Conservation (phyloP, 2,329 filamentous ascomycete species). For the Cordyceps cicadae region DNA sequence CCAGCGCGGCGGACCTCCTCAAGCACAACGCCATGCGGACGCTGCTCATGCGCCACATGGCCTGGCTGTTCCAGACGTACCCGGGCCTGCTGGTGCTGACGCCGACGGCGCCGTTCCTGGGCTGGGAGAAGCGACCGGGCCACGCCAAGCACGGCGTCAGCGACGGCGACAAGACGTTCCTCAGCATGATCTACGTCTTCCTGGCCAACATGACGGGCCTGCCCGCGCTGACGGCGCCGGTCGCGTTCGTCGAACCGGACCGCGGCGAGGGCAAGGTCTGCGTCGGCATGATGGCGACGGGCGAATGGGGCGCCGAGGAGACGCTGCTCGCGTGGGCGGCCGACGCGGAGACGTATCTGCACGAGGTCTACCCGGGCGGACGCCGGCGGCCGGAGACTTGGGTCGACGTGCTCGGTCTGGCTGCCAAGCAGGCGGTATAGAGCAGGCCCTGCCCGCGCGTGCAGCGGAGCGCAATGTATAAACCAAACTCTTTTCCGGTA, state of each 20-base stretch:
- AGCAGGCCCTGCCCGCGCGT: neutral
- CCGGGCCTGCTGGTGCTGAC: conserved; percentile 72
- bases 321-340: conserved; percentile 51
- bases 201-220: conserved; percentile 75
- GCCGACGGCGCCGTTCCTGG: conserved; percentile 66
- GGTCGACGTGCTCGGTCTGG: conserved; percentile 44
- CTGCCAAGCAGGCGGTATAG: neutral
- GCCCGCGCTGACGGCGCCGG: conserved; percentile 65
- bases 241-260: conserved; percentile 58
- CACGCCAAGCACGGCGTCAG: conserved; percentile 64
- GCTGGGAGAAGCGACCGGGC: conserved; percentile 56
- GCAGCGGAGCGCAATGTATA: neutral
- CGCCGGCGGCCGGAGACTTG: conserved; percentile 45
- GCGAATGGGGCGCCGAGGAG: conserved; percentile 60
- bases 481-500: neutral
- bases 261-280: conserved; percentile 52
- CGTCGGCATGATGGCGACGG: conserved; percentile 55
- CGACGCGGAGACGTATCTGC: conserved; percentile 48
- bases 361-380: conserved; percentile 38
- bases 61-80: conserved; percentile 59
- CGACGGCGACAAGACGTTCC: conserved; percentile 64
- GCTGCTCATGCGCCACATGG: conserved; percentile 70
- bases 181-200: conserved; percentile 79
- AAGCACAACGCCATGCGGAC: conserved; percentile 65
- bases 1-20: conserved; percentile 60